A percentile compares a stretch with the other conserved stretches of the same genome.
phyloP scores from a whole-genome alignment of 345 rosid genomes.

The Triadica sebifera region DNA sequence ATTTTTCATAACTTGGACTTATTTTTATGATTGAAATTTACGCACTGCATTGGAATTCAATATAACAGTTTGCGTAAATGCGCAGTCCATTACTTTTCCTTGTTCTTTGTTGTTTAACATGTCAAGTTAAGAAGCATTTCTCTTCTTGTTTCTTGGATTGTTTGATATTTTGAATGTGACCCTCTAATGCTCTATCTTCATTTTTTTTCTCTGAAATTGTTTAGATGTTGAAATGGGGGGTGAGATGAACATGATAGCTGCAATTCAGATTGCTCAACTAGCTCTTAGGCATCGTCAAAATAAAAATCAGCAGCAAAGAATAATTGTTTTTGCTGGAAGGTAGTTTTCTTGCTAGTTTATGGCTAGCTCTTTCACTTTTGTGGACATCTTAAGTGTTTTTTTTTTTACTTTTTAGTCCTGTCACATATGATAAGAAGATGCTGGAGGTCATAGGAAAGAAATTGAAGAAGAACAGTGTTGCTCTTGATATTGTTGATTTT shows the following conservation, averaged over 20 bases:
- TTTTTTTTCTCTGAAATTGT: not conserved
- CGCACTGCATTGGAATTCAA: not conserved
- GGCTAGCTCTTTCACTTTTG: not conserved
- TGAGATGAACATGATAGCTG: conserved; percentile 80
- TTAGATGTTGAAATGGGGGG: conserved; percentile 89
- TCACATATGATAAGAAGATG: conserved; percentile 77
- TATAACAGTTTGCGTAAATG: too few relatives aligned
- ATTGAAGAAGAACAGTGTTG: conserved; percentile 81
- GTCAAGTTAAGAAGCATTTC: not conserved
- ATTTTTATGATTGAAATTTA: not conserved
- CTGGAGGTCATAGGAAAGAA: conserved; percentile 85
- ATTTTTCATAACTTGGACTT: not conserved
- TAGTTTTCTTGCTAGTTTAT: conserved; percentile 13
- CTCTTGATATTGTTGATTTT: conserved; percentile 77
- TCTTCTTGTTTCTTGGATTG: not conserved
- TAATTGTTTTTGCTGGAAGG: conserved; percentile 98
- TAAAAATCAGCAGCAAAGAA: conserved; percentile 94
- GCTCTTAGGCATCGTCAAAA: conserved; percentile 99
- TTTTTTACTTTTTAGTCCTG: conserved; percentile 58
- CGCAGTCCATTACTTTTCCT: not conserved
- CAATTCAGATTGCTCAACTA: conserved; percentile 87
- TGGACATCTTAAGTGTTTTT: conserved; percentile 10
- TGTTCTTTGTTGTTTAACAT: not conserved
- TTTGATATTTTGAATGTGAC: not conserved
- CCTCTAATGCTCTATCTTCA: not conserved